These are phyloP conservation scores for Neltuma alba DNA, from an alignment of 306 rosid species.

Conservation along the genomic window DNA sequence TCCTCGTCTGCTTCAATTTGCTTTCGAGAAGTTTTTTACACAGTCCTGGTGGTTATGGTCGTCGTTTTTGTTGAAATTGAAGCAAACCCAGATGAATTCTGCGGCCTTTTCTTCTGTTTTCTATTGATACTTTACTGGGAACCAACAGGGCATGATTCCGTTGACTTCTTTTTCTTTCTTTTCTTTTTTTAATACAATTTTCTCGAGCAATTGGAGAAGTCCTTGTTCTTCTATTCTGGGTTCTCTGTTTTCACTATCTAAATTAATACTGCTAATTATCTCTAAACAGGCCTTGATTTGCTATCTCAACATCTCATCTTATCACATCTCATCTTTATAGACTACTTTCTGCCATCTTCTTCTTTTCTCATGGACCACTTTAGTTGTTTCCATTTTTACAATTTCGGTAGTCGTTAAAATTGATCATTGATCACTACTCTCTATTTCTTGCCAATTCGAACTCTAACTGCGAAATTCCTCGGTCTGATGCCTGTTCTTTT, in stretches of 20 bases:
- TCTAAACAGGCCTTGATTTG: constrained; percentile 19
- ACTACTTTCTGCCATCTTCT: constrained; percentile 17
- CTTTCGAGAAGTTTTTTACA: constrained; percentile 1
- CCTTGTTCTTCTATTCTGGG: background rate
- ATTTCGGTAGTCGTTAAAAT: background rate
- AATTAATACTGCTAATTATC: constrained; percentile 24
- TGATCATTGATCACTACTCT: constrained; percentile 16
- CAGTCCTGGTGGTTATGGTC: background rate
- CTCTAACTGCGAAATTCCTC: background rate
- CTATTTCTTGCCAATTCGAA: background rate
- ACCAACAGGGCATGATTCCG: constrained; percentile 27
- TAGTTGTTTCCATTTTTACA: constrained; percentile 23
- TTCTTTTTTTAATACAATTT: background rate
- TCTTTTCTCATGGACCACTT: constrained; percentile 28
- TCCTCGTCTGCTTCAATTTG: background rate
- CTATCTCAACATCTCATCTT: constrained; percentile 27
- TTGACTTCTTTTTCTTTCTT: constrained; percentile 20
- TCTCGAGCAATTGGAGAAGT: background rate
- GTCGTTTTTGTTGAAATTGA: background rate
- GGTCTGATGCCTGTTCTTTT: constrained; percentile 1
- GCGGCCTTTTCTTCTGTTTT: background rate
- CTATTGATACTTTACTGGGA: background rate
- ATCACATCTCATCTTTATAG: constrained; percentile 24
- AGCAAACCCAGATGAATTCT: constrained; percentile 26
- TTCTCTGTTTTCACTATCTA: constrained; percentile 3